A percentile compares a stretch with the other conserved stretches of the same genome.
phyloP scores from a whole-genome alignment of 495 filamentous ascomycete species.

The Penicillium psychrofluorescens region DNA sequence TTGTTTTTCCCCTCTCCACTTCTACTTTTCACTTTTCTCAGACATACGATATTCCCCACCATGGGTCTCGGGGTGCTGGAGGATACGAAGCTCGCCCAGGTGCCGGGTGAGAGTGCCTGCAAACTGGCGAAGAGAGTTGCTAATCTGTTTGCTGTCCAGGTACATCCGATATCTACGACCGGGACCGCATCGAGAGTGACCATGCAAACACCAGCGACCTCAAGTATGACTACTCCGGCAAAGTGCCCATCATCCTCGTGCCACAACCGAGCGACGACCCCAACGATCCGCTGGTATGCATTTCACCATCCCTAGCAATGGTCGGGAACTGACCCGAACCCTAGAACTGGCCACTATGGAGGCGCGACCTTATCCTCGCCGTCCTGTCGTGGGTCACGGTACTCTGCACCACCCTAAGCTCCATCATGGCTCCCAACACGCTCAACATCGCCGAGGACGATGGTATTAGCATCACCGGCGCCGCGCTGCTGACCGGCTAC shows the following conservation, averaged over 20 bases:
- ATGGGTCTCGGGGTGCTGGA: slow-evolving; percentile 87
- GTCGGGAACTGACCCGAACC: no score
- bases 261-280: slow-evolving; percentile 76
- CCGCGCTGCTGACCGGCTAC: slow-evolving; percentile 81
- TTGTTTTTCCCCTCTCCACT: no score
- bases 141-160: slow-evolving; percentile 33
- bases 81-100: slow-evolving; percentile 51
- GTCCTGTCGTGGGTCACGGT: slow-evolving; percentile 74
- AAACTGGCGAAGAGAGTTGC: not conserved
- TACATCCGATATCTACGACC: slow-evolving; percentile 58
- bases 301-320: no score
- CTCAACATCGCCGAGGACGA: slow-evolving; percentile 60
- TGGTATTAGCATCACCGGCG: slow-evolving; percentile 51
- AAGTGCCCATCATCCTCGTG: slow-evolving; percentile 63
- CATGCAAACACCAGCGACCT: slow-evolving; percentile 36
- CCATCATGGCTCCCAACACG: slow-evolving; percentile 83
- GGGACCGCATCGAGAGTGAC: slow-evolving; percentile 35
- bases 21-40: no score
- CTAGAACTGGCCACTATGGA: slow-evolving; percentile 87
- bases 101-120: slow-evolving; percentile 56
- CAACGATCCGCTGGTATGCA: slow-evolving; percentile 63
- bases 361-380: slow-evolving; percentile 71
- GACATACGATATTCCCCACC: not conserved
- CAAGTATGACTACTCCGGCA: slow-evolving; percentile 66
- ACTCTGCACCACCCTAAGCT: slow-evolving; percentile 71